Percentiles rank a stretch among this genome's conserved stretches.
These are phyloP conservation scores for Xerocomus brunneocitrinus DNA, from an alignment of 768 basidiomycete genomes.

Conservation along the genomic window DNA sequence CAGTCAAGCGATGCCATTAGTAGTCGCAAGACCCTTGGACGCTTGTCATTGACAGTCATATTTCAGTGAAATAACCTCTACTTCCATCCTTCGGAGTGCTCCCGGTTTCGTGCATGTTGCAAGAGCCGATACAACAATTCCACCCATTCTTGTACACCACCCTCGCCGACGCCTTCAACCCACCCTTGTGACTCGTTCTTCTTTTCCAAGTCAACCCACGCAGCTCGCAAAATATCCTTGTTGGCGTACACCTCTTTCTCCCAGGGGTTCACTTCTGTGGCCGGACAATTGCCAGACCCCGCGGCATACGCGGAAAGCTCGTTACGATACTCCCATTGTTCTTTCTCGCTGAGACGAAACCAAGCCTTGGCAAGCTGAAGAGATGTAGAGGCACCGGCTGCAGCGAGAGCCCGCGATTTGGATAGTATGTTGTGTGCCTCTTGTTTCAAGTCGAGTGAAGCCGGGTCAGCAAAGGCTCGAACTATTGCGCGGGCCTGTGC, in stretches of 20 bases:
- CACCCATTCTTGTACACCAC: constrained; percentile 58
- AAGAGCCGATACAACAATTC: constrained; percentile 39
- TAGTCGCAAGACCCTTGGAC: too few relatives aligned
- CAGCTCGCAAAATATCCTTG: constrained; percentile 43
- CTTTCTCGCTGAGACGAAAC: constrained; percentile 45
- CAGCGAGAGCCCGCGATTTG: constrained; percentile 43
- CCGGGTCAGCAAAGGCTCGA: constrained; percentile 49
- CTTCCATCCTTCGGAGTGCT: too few relatives aligned
- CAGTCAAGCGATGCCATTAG: too few relatives aligned
- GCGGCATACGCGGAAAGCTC: constrained; percentile 48
- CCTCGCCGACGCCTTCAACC: constrained; percentile 59
- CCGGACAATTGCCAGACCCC: constrained; percentile 25
- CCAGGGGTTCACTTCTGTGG: constrained; percentile 48
- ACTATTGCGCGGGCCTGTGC: constrained; percentile 66
- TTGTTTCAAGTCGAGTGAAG: constrained; percentile 41
- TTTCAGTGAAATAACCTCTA: too few relatives aligned
- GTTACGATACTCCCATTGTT: constrained; percentile 70
- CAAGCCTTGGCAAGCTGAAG: constrained; percentile 48
- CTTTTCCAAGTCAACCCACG: constrained; percentile 57
- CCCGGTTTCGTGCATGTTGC: constrained; percentile 5
- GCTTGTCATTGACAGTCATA: too few relatives aligned
- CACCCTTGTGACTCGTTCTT: constrained; percentile 54
- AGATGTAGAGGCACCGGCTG: constrained; percentile 31
- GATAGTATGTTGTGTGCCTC: constrained; percentile 49
- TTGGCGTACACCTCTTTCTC: constrained; percentile 50